Base-by-base conservation (phyloP, 441 rosid genomes). In the Gossypium gossypioides region DNA sequence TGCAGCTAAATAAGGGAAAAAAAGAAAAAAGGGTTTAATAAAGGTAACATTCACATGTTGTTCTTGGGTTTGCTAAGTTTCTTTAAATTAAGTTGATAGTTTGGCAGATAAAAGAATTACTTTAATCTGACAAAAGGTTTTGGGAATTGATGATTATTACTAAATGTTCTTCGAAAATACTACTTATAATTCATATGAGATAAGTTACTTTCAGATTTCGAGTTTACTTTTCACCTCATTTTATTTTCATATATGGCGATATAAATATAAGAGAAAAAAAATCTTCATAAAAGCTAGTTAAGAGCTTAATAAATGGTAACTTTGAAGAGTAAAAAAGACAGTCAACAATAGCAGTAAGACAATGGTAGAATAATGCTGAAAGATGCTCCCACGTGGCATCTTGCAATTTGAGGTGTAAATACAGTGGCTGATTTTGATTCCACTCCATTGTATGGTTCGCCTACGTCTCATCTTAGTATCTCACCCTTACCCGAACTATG, bases 351-450 rank as follows among this genome's bases (percentile, higher is more conserved):
- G 8, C 19, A 22, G 42, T 37, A 1, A 37, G 42, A n/a, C 37
- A 46, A 13, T 3, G 34, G 18, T 48, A 40, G 13, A 3, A 19
- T 10, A n/a, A 66, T 48, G n/a, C 6, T 7, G 4, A 15, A 2
- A 48, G 6, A 9, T 66, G 21, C 8, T 19, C 0, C 64, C 42
- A 74, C 73, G 50, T 79, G 75, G 67, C 75, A 68, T 0, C 8
- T 57, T 51, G 5, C 40, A 4, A 76, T 76, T 77, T 7, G 69
- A 63, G 0, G 8, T 32, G 50, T 32, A 59, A 51, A 22, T 56
- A 8, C 57, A 3, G 13, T 19, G 27, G 27, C 40, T 19, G 9
- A 15, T 8, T 7, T 54, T 19, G 58, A 18, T 52, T n/a, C 55
- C 12, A 72, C 58, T 40, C 57, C 2, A 7, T 15, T 67, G 42